A percentile compares a stretch with the other conserved stretches of the same genome.
These are phyloP conservation scores for Erodium trifolium DNA, from an alignment of 441 rosid genomes.

Conservation along the genomic window DNA sequence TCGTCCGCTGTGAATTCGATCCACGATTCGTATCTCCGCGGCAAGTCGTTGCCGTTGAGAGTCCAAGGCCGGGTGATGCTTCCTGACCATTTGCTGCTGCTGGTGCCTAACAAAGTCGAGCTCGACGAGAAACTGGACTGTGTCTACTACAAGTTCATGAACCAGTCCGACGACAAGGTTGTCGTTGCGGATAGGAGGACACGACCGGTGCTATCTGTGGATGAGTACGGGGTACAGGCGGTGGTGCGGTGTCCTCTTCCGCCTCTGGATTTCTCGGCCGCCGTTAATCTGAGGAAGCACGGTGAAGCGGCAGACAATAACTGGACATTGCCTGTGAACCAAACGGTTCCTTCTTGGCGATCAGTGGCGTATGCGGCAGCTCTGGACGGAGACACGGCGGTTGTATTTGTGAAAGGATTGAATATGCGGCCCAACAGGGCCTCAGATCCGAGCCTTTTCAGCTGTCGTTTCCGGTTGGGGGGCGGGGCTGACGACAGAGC, in stretches of 20 bases:
- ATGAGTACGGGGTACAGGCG: constrained; percentile 44
- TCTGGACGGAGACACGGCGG: constrained; percentile 57
- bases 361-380: constrained; percentile 63
- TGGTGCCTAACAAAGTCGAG: constrained; percentile 34
- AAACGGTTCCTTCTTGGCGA: constrained; percentile 50
- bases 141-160: constrained; percentile 33
- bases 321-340: constrained; percentile 21
- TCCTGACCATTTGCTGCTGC: neutral
- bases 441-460: constrained; percentile 51
- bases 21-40: constrained; percentile 18
- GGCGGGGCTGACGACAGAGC: constrained; percentile 32
- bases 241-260: constrained; percentile 68
- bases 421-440: constrained; percentile 71
- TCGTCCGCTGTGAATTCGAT: constrained; percentile 35
- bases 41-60: too few species aligned
- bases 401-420: constrained; percentile 76
- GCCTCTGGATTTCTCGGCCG: constrained; percentile 48
- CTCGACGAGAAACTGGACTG: constrained; percentile 39
- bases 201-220: constrained; percentile 41
- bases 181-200: constrained; percentile 16
- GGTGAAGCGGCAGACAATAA: constrained; percentile 29
- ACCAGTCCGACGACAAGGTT: constrained; percentile 16
- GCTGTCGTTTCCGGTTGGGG: constrained; percentile 58
- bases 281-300: constrained; percentile 40
- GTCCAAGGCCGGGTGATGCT: too few species aligned